A percentile compares a stretch with the other conserved stretches of the same genome.
phyloP scores from a whole-genome alignment of 352 stramenopile genomes.

The Phytopythium sindhum region DNA sequence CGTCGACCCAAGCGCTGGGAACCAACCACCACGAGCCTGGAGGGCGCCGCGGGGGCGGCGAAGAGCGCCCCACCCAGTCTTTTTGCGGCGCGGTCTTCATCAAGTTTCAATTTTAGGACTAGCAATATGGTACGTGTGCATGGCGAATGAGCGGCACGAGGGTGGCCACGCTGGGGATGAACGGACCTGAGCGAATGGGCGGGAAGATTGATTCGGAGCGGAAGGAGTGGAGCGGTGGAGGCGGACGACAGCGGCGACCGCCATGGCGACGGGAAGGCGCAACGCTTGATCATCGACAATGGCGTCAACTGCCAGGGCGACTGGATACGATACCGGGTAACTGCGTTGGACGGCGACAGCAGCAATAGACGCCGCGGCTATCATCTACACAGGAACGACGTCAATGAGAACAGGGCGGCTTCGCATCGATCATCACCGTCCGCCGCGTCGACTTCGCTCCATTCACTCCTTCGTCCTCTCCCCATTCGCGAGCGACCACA shows the following conservation, averaged over 20 bases:
- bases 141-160: neutral
- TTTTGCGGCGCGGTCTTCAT: conserved; percentile 76
- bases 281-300: no score
- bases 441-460: neutral
- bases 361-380: no score
- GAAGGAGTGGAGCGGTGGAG: neutral
- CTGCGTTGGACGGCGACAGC: no score
- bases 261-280: no score
- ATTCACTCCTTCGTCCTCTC: neutral
- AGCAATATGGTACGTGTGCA: conserved; percentile 79
- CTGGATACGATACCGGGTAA: no score
- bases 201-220: neutral
- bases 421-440: neutral
- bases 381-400: no score
- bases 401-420: neutral
- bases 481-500: neutral
- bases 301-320: no score
- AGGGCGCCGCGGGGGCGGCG: conserved; percentile 9
- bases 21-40: conserved; percentile 46
- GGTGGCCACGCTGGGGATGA: neutral
- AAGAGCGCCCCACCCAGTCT: conserved; percentile 40
- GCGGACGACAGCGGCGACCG: no score
- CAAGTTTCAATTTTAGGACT: conserved; percentile 87
- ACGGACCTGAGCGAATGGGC: neutral
- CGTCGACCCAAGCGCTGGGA: conserved; percentile 28